A percentile compares a stretch with the other conserved stretches of the same genome.
These are phyloP conservation scores for Spergularia marina DNA, from an alignment of 148 eudicot genomes.

Conservation along the genomic window DNA sequence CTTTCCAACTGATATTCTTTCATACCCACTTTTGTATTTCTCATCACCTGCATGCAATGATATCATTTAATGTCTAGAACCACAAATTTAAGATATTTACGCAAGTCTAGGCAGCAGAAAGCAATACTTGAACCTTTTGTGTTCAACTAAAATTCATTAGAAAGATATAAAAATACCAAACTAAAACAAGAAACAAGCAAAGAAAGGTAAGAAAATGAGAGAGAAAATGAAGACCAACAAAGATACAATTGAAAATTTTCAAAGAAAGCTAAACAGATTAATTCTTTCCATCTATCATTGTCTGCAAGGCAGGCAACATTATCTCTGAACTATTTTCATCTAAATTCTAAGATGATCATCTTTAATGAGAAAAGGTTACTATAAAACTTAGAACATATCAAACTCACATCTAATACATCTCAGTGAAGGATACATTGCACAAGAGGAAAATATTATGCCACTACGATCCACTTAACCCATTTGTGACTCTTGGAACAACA, in stretches of 20 bases:
- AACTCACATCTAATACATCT: background rate
- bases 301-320: background rate
- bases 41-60: slow-evolving; percentile 69
- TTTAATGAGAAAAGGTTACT: too few relatives aligned
- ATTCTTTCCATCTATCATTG: background rate
- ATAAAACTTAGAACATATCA: background rate
- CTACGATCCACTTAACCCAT: background rate
- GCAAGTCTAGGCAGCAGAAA: background rate
- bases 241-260: background rate
- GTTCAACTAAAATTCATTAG: background rate
- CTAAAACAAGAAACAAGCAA: background rate
- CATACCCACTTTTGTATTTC: slow-evolving; percentile 72
- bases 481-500: too few relatives aligned
- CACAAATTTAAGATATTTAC: background rate
- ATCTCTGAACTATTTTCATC: background rate
- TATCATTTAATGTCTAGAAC: background rate
- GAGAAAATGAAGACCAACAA: background rate
- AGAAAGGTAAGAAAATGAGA: background rate
- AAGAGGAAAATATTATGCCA: background rate
- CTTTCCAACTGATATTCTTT: slow-evolving; percentile 97
- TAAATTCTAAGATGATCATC: background rate
- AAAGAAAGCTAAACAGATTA: background rate
- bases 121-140: background rate
- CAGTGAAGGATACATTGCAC: background rate
- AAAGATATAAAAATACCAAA: background rate